These are phyloP conservation scores for Carex cristatella DNA, from an alignment of 176 grass and related monocot genomes.

Conservation along the genomic window DNA sequence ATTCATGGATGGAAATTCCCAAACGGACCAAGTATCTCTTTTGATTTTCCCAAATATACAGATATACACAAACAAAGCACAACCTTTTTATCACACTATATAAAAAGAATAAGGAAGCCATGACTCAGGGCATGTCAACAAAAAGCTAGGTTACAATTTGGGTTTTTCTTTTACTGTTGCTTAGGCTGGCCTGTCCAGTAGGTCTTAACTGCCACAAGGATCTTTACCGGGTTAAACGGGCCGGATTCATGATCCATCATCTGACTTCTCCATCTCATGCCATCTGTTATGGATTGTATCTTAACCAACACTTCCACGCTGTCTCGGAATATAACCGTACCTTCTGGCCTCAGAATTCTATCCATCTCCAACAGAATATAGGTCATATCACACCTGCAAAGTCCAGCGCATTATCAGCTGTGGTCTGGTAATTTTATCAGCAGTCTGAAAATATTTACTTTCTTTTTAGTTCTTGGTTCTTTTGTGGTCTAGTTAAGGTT, in stretches of 20 bases:
- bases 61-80: background rate
- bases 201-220: conserved; percentile 67
- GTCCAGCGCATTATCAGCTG: background rate
- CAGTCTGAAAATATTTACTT: background rate
- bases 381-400: conserved; percentile 57
- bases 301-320: conserved; percentile 46
- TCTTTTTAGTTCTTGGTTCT: background rate
- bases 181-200: conserved; percentile 54
- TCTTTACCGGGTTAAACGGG: conserved; percentile 64
- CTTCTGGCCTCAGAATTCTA: conserved; percentile 68
- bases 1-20: background rate
- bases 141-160: background rate
- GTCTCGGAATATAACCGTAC: conserved; percentile 61
- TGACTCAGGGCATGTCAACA: background rate
- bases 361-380: conserved; percentile 73
- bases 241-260: conserved; percentile 78
- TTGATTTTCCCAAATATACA: background rate
- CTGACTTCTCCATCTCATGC: conserved; percentile 71
- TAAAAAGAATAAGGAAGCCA: conserved; percentile 5
- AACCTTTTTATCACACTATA: background rate
- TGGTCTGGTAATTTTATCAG: background rate
- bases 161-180: conserved; percentile 19
- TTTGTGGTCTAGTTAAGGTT: background rate
- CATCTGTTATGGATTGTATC: conserved; percentile 36
- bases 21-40: background rate